Evolutionary conservation across 2,329 filamentous ascomycete species (phyloP).

Genomic region (Cordyceps militaris): DNA sequence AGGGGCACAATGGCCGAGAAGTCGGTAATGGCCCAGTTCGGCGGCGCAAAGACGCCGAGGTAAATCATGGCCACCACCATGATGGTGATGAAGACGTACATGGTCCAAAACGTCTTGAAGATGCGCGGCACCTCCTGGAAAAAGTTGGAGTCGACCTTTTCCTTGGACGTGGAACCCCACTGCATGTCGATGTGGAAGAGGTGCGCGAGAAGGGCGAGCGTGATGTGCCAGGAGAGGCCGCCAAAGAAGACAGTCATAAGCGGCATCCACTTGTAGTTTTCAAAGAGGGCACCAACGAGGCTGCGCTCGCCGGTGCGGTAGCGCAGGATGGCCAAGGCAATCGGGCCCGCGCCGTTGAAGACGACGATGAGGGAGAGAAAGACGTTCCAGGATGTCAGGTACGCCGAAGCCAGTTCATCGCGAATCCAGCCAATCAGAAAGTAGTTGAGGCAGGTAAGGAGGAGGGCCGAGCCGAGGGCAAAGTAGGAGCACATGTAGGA

Average conservation of each 20-base stretch:
- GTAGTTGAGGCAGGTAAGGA: slow-evolving; percentile 64
- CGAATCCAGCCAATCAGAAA: slow-evolving; percentile 66
- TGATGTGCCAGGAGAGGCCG: slow-evolving; percentile 36
- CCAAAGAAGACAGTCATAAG: slow-evolving; percentile 42
- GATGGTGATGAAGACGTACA: slow-evolving; percentile 39
- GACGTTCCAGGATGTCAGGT: slow-evolving; percentile 59
- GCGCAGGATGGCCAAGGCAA: slow-evolving; percentile 54
- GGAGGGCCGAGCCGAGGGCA: slow-evolving; percentile 59
- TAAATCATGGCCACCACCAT: slow-evolving; percentile 44
- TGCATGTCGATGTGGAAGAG: slow-evolving; percentile 37
- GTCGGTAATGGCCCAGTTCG: slow-evolving; percentile 49
- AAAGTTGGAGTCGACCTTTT: slow-evolving; percentile 49
- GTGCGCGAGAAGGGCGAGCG: slow-evolving; percentile 34
- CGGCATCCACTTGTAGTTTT: slow-evolving; percentile 56
- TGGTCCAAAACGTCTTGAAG: slow-evolving; percentile 46
- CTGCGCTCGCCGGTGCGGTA: slow-evolving; percentile 51
- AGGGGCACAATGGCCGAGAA: slow-evolving; percentile 57
- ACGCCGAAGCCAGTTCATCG: slow-evolving; percentile 58
- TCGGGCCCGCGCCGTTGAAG: slow-evolving; percentile 55
- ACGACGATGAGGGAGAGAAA: slow-evolving; percentile 57
- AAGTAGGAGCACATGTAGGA: slow-evolving; percentile 68
- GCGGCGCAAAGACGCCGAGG: slow-evolving; percentile 37
- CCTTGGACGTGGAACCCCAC: slow-evolving; percentile 53
- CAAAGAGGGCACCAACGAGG: slow-evolving; percentile 32
- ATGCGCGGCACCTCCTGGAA: slow-evolving; percentile 49